phyloP scores from a whole-genome alignment of 352 stramenopile genomes.

The Globisporangium middletonii region DNA sequence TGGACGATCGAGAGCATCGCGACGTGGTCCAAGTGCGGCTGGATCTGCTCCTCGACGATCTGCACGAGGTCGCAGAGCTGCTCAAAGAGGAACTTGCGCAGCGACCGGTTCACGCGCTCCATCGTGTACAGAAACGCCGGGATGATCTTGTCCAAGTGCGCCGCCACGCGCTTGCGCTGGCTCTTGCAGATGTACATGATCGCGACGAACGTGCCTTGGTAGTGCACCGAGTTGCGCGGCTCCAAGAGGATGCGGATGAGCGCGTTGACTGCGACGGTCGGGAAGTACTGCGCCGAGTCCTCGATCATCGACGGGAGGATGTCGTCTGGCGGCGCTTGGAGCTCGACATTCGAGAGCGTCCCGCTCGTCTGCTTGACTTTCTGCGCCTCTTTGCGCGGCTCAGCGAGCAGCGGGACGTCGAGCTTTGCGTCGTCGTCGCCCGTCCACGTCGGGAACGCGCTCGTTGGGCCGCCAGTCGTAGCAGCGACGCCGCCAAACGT shows the following conservation, averaged over 20 bases:
- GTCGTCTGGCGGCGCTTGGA: conserved; percentile 67
- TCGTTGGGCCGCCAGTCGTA: conserved; percentile 12
- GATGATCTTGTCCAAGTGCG: conserved; percentile 96
- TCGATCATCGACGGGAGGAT: conserved; percentile 77
- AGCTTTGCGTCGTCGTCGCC: conserved; percentile 44
- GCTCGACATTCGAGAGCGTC: conserved; percentile 51
- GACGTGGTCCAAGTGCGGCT: conserved; percentile 82
- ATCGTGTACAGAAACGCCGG: conserved; percentile 96
- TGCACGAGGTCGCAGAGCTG: conserved; percentile 94
- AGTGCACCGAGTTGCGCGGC: conserved; percentile 93
- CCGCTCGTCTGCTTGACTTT: conserved; percentile 73
- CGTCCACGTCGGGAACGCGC: conserved; percentile 9
- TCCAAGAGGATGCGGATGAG: conserved; percentile 98
- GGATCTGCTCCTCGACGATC: conserved; percentile 96
- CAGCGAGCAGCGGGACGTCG: conserved; percentile 40
- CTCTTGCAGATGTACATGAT: conserved; percentile 99
- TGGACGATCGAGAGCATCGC: conserved; percentile 79
- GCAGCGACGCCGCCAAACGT: conserved; percentile 20
- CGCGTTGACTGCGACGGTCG: conserved; percentile 94
- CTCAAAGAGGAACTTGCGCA: conserved; percentile 95
- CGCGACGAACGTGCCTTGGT: conserved; percentile 96
- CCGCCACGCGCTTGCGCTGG: conserved; percentile 91
- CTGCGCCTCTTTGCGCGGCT: conserved; percentile 47
- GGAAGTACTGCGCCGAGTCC: conserved; percentile 94
- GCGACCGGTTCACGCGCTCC: conserved; percentile 76